phyloP scores from a whole-genome alignment of 1,284 basidiomycete species.

The Exobasidium rhododendri region DNA sequence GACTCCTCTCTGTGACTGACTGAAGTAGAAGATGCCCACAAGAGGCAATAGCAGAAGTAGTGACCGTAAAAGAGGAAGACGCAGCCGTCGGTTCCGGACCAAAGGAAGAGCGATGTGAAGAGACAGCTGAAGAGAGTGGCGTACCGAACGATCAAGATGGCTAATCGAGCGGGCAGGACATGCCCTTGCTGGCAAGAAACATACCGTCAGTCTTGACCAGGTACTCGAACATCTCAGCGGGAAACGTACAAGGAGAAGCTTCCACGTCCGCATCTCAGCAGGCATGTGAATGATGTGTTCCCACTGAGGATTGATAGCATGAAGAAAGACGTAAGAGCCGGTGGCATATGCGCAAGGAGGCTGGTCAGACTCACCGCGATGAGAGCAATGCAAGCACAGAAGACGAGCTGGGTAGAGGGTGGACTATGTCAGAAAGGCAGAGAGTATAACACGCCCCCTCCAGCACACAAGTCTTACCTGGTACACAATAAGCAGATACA shows the following conservation, averaged over 20 bases:
- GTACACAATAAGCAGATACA: not conserved
- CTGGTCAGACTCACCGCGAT: not conserved
- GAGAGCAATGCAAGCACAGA: not conserved
- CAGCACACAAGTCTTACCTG: not conserved
- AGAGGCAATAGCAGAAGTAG: not conserved
- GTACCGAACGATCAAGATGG: constrained; percentile 2
- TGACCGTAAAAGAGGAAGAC: not conserved
- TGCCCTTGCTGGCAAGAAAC: constrained; percentile 4
- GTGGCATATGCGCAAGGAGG: too few species aligned
- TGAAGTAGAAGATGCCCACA: not conserved
- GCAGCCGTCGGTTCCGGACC: not conserved
- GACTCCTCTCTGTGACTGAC: not conserved
- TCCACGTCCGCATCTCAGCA: constrained; percentile 2
- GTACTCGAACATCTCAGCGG: too few species aligned
- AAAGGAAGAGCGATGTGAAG: not conserved
- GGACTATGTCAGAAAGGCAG: too few species aligned
- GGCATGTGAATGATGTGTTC: not conserved
- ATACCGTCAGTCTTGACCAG: too few species aligned
- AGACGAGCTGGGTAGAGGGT: not conserved
- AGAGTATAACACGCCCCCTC: too few species aligned
- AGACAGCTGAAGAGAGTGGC: not conserved
- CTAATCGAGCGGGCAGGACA: not conserved
- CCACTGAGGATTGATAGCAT: not conserved
- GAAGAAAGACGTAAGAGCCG: too few species aligned
- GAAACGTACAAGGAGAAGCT: too few species aligned